Percentiles rank a stretch among this genome's conserved stretches.
Conservation (phyloP, 2,329 filamentous ascomycete species). For the Bipolaris sorokiniana region DNA sequence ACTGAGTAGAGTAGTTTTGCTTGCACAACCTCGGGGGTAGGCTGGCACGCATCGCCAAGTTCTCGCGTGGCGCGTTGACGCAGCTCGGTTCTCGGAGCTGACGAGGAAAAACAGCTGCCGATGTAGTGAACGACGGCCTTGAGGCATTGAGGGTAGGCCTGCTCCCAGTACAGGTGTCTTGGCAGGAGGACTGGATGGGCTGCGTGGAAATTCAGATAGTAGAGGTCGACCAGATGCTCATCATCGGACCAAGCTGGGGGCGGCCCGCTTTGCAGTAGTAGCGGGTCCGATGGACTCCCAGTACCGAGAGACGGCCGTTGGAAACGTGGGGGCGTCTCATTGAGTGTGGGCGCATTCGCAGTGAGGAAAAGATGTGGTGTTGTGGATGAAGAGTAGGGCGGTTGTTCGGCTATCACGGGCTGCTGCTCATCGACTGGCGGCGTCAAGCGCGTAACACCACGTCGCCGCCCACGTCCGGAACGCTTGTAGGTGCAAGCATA, state of each 20-base stretch:
- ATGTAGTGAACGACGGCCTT: constrained; percentile 59
- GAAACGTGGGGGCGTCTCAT: background rate
- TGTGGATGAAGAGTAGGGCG: background rate
- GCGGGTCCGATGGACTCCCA: background rate
- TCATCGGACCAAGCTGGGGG: constrained; percentile 13
- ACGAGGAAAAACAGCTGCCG: constrained; percentile 57
- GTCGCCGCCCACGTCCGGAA: constrained; percentile 53
- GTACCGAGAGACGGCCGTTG: background rate
- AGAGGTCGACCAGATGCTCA: constrained; percentile 53
- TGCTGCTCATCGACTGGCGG: constrained; percentile 12
- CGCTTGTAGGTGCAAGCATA: constrained; percentile 54
- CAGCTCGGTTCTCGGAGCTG: constrained; percentile 48
- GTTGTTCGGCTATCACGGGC: constrained; percentile 8
- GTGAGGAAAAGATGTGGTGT: background rate
- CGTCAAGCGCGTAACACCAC: constrained; percentile 27
- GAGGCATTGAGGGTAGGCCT: constrained; percentile 47
- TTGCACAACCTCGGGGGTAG: constrained; percentile 67
- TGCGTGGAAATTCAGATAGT: constrained; percentile 59
- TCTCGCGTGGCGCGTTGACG: constrained; percentile 26
- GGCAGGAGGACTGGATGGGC: constrained; percentile 61
- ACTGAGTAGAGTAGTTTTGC: constrained; percentile 75
- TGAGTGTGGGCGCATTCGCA: background rate
- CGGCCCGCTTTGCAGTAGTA: background rate
- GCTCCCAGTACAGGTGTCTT: constrained; percentile 49
- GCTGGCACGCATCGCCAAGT: constrained; percentile 17